Evolutionary conservation across 78 protist genomes (phyloP), one percentile per base, ranked within the genome.

Genomic region (Dictyostelium firmibasis): DNA sequence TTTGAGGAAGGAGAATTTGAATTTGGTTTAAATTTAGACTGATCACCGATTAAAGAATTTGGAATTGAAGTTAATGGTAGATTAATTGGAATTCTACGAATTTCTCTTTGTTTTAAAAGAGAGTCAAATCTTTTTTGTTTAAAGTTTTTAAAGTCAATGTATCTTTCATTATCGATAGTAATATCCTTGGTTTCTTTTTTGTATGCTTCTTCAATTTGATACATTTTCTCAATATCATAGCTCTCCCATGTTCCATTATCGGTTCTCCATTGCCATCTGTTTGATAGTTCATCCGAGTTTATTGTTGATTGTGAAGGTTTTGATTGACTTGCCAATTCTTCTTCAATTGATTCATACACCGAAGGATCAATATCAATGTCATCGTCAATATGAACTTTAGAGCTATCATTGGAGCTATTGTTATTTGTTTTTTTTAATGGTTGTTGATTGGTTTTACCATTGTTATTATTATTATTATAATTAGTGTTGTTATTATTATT

Each of bases 41-140:
- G 77, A 10, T 70, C 77, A 70, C 77, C 77, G 31, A n/a, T 70
- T 25, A 70, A 31, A 70, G 29, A 27, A 31, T 70, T 29, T 70
- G 77, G 77, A 27, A 70, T 10, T 31, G 77, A 31, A 2, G 77
- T 14, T 27, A 31, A 10, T 29, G 41, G n/a, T 25, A 43, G 3
- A n/a, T 78, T 78, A 18, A 78, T n/a, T n/a, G 86, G 74, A 53
- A 81, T 33, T 57, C 86, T 81, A 18, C 74, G 14, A 20, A 81
- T 27, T 23, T 44, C 69, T 33, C 86, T 44, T 81, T 81, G 86
- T 81, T 81, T 81, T 16, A 41, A 27, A 27, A 14, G 20, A 20
- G 86, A 81, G 33, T 81, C 86, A 60, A 25, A 57, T 81, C 86
- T 81, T 81, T 20, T 81, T 81, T 81, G 86, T 44, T 27, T 81